Evolutionary conservation across 331 rosid genomes (phyloP).

Genomic region (Malus hybrid): DNA sequence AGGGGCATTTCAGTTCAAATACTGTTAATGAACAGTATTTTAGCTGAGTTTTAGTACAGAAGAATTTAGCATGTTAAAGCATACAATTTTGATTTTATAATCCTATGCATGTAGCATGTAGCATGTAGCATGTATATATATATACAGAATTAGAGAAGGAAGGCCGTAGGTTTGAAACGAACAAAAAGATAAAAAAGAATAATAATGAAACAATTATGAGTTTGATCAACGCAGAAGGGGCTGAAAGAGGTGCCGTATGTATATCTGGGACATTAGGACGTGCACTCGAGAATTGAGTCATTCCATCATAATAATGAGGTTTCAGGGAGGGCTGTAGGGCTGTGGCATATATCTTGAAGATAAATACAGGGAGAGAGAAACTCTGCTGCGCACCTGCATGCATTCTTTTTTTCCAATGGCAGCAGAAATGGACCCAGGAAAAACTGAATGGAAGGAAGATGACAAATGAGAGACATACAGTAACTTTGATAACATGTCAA

Average conservation of each 20-base stretch:
- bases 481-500: neutral
- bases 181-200: conserved; percentile 31
- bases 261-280: neutral
- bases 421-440: neutral
- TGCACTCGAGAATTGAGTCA: conserved; percentile 56
- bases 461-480: neutral
- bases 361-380: neutral
- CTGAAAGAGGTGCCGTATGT: neutral
- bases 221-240: conserved; percentile 30
- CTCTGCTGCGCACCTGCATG: too few species aligned
- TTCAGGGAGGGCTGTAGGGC: conserved; percentile 17
- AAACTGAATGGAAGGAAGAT: neutral
- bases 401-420: neutral
- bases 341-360: neutral
- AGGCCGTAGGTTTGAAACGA: neutral
- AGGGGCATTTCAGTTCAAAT: too few species aligned
- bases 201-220: conserved; percentile 69
- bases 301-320: conserved; percentile 46
- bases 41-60: too few species aligned
- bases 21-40: too few species aligned
- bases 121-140: neutral
- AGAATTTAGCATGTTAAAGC: neutral
- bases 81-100: too few species aligned
- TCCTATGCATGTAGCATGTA: neutral
- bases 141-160: neutral